phyloP scores from a whole-genome alignment of 2,329 filamentous ascomycete species.

The Fusarium haematococcum region DNA sequence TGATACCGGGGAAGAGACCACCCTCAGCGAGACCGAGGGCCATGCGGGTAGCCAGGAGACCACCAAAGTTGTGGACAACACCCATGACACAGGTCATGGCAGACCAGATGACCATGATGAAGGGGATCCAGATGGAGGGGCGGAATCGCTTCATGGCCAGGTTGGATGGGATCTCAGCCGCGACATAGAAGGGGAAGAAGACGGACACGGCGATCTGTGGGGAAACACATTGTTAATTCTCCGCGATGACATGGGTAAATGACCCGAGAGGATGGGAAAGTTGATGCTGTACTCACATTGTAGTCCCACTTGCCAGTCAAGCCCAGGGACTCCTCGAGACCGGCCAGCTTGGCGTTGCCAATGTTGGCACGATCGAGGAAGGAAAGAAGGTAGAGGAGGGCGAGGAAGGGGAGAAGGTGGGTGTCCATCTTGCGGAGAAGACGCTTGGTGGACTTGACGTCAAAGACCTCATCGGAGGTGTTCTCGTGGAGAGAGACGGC shows the following conservation, averaged over 20 bases:
- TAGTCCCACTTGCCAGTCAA: conserved; percentile 51
- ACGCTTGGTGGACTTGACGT: conserved; percentile 56
- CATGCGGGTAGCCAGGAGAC: conserved; percentile 61
- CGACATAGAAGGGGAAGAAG: conserved; percentile 66
- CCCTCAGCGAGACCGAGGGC: conserved; percentile 64
- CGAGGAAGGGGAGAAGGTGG: conserved; percentile 69
- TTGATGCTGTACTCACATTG: conserved; percentile 43
- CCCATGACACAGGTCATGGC: conserved; percentile 61
- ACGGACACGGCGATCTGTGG: conserved; percentile 58
- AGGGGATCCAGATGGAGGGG: conserved; percentile 64
- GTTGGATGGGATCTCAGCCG: conserved; percentile 67
- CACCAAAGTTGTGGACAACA: conserved; percentile 61
- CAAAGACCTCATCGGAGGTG: conserved; percentile 43
- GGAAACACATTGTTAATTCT: conserved; percentile 8
- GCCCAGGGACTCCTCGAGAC: conserved; percentile 53
- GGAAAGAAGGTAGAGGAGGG: conserved; percentile 68
- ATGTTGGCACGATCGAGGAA: conserved; percentile 59
- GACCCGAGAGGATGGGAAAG: background rate
- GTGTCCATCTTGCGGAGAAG: conserved; percentile 66
- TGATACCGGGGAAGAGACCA: conserved; percentile 71
- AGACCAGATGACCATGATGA: conserved; percentile 66
- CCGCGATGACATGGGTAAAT: background rate
- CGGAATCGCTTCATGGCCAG: conserved; percentile 66
- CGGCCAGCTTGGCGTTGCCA: conserved; percentile 71
- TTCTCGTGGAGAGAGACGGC: conserved; percentile 42